Evolutionary conservation across 345 rosid species (phyloP), one percentile per base, ranked within the genome.

Genomic region (Triadica sebifera): DNA sequence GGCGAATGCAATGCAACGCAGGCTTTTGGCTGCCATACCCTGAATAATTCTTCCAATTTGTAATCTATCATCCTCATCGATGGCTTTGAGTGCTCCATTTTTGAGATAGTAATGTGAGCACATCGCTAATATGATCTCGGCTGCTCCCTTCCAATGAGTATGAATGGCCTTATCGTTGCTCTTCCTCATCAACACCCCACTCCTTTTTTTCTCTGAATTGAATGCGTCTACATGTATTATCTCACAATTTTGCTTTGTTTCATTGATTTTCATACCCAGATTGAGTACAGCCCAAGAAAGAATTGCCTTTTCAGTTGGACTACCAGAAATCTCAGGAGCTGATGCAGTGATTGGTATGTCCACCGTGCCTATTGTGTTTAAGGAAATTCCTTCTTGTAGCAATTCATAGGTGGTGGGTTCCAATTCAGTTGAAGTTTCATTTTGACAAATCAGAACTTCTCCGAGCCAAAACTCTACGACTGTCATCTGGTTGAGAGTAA

Each of bases 131-230:
- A 88, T 79, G 73, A 84, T 83, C 78, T 88, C 91, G 3, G 89
- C 89, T 34, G 85, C 88, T 63, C 91, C 89, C 47, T 88, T 86
- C 88, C 89, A 86, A 69, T 88, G 89, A 41, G 66, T 75, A 7
- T 81, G 88, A 70, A 77, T 39, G 8, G 39, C 50, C 25, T 55
- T 60, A 22, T 81, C 76, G 22, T 65, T 34, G 2, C 38, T 72
- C 61, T 60, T 79, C 80, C 71, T 78, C 69, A 77, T 70, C 69
- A 70, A 51, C 12, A 88, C 82, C 3, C 91, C 91, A 20, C 87
- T 84, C 59, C 79, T 77, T 69, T 88, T 88, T 69, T 83, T 88
- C 84, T 82, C 83, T 7, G 89, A 88, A 81, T 84, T 83, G 82
- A 86, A 86, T 69, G 87, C 66, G 2, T 74, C 83, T 15, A 86